These are phyloP conservation scores for Paramecium octaurelia DNA, from an alignment of 73 alveolate genomes.

Conservation along the genomic window DNA sequence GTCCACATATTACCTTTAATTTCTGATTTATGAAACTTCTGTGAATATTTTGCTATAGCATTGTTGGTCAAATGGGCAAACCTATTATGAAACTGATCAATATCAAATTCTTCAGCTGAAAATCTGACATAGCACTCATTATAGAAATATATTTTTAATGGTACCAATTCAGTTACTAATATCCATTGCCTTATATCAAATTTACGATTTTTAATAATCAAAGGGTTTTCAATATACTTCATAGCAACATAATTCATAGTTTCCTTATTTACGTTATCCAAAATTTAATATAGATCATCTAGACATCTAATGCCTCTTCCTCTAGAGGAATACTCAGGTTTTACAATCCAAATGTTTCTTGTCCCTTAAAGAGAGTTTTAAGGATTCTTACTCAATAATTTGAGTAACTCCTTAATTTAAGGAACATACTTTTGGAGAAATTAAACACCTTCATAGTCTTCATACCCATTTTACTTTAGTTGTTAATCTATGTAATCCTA, in stretches of 20 bases:
- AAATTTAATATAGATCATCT: constrained; percentile 68
- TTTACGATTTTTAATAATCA: constrained; percentile 79
- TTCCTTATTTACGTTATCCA: constrained; percentile 73
- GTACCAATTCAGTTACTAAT: constrained; percentile 83
- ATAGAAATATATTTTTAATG: constrained; percentile 85
- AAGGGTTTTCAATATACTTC: constrained; percentile 97
- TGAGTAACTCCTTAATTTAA: background rate
- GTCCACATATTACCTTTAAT: constrained; percentile 91
- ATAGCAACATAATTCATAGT: constrained; percentile 77
- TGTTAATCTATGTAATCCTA: background rate
- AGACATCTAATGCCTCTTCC: constrained; percentile 94
- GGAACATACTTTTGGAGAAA: background rate
- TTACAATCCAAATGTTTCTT: constrained; percentile 56
- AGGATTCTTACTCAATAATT: constrained; percentile 22
- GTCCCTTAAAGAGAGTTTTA: constrained; percentile 37
- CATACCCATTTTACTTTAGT: background rate
- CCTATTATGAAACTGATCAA: constrained; percentile 73
- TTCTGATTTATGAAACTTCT: constrained; percentile 74
- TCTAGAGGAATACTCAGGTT: constrained; percentile 69
- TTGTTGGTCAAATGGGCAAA: constrained; percentile 83
- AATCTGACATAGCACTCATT: constrained; percentile 84
- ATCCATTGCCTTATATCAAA: constrained; percentile 84
- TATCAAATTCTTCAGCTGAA: constrained; percentile 75
- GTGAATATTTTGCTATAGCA: constrained; percentile 73
- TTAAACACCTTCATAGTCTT: constrained; percentile 40